Conservation (phyloP, 83 land plant genomes). For the Isoetes engelmannii region DNA sequence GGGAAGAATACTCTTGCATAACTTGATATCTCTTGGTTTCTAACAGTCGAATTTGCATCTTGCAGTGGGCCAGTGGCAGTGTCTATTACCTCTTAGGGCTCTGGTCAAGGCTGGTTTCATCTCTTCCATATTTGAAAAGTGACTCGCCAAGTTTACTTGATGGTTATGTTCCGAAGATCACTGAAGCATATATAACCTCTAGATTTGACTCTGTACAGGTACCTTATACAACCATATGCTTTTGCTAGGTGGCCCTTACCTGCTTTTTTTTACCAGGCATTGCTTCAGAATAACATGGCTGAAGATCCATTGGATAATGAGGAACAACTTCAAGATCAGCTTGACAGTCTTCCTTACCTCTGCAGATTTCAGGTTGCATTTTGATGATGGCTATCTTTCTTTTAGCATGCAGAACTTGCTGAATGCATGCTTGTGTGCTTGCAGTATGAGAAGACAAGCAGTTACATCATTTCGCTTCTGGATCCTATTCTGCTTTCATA, state of each 20-base stretch:
- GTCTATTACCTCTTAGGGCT: slow-evolving; percentile 87
- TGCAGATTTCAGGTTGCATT: slow-evolving; percentile 73
- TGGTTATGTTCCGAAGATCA: slow-evolving; percentile 81
- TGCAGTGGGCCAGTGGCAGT: slow-evolving; percentile 95
- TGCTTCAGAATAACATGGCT: slow-evolving; percentile 56
- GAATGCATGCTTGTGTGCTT: neutral
- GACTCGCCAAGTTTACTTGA: slow-evolving; percentile 80
- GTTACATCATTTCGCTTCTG: slow-evolving; percentile 60
- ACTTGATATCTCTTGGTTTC: neutral
- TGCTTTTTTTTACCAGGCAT: slow-evolving; percentile 41
- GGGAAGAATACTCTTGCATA: neutral
- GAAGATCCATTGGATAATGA: slow-evolving; percentile 92
- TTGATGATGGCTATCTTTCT: neutral
- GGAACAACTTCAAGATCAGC: slow-evolving; percentile 90
- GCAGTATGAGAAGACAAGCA: slow-evolving; percentile 79
- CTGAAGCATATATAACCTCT: slow-evolving; percentile 81
- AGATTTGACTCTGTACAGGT: slow-evolving; percentile 90
- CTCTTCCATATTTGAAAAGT: slow-evolving; percentile 86
- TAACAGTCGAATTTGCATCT: neutral
- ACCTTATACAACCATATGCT: neutral
- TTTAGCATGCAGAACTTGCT: neutral
- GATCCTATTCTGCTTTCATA: slow-evolving; percentile 73
- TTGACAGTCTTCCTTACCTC: slow-evolving; percentile 81
- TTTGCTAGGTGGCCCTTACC: neutral
- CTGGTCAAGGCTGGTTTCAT: slow-evolving; percentile 87